These are phyloP conservation scores for Blastobotrys petasosporus DNA, from an alignment of 1,139 yeast species.

Conservation along the genomic window DNA sequence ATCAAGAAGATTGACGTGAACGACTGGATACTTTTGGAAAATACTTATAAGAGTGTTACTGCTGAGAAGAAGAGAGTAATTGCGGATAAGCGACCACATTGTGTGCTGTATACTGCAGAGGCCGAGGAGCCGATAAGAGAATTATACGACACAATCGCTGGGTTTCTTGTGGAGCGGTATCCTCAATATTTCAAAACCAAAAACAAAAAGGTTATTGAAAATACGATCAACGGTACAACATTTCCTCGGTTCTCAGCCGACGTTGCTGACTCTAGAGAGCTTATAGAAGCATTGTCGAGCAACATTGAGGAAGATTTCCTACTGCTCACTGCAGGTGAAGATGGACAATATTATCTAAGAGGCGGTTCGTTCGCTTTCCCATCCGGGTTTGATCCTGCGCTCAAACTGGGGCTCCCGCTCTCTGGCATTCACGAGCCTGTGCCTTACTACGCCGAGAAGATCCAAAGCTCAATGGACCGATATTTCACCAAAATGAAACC, in stretches of 20 bases:
- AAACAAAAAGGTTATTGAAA: conserved; percentile 18
- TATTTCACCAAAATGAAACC: conserved; percentile 47
- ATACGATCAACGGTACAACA: conserved; percentile 18
- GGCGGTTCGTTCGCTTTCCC: conserved; percentile 68
- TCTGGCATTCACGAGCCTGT: conserved; percentile 53
- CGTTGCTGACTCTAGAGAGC: conserved; percentile 21
- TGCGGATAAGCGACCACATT: conserved; percentile 40
- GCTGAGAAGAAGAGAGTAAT: conserved; percentile 41
- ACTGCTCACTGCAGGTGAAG: conserved; percentile 50
- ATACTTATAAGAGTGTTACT: conserved; percentile 48
- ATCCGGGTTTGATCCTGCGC: conserved; percentile 64
- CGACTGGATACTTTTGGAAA: conserved; percentile 66
- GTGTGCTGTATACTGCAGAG: conserved; percentile 38
- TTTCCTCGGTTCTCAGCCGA: conserved; percentile 21
- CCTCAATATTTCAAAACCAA: conserved; percentile 48
- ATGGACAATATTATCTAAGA: conserved; percentile 54
- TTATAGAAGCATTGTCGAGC: conserved; percentile 41
- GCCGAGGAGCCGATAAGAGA: conserved; percentile 49
- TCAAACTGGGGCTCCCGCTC: conserved; percentile 41
- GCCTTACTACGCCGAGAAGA: conserved; percentile 51
- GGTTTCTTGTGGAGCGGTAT: conserved; percentile 48
- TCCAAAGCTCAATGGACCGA: conserved; percentile 56
- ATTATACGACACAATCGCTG: conserved; percentile 45
- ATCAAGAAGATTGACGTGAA: conserved; percentile 48
- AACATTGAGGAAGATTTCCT: conserved; percentile 66